Base-by-base conservation (phyloP, 2,329 filamentous ascomycete genomes). In the Endoconidiophora laricicola region DNA sequence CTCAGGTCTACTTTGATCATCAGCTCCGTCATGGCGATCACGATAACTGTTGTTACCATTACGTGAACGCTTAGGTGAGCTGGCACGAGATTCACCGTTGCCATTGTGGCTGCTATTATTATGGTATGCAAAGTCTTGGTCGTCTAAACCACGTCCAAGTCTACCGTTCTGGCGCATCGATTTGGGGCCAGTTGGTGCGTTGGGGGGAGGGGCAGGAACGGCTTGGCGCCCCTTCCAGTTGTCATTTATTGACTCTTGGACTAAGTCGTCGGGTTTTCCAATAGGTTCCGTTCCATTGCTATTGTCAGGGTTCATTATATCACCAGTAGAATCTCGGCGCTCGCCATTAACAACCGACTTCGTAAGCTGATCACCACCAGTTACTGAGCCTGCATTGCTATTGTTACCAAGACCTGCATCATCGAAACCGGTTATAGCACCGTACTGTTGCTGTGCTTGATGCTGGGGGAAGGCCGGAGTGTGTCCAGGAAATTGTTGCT, bases 171-270 rank as follows among this genome's bases (percentile, higher is more conserved):
- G 83, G 55, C 90, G 77, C 86, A 96, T 94, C 16, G 91, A 91
- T 65, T 91, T 88, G 44, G 91, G 91, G 7, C 88, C 91, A 49
- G 83, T 94, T 24, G 91, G 91, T 24, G 91, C 91, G 66, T 73
- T 86, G 66, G 79, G 63, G 42, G 78, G 78, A 47, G 66, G 64
- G 33, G 47, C 47, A 6, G 29, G 41, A 22, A 37, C 44, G 26
- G 29, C 47, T 44, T 44, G 47, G 6, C 47, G 47, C 20, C 40
- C 38, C 39, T 42, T 49, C 47, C 47, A 49, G 41, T 44, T 49
- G 14, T 23, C 33, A 39, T 16, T 46, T 10, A 33, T 33, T 33
- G 18, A 24, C 29, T 49, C 45, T 12, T 48, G 44, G 46, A 29
- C 36, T 20, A 22, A 22, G n/a, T 50, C 47, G 7, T 53, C 39